These are phyloP conservation scores for Physcomitrium patens DNA, from an alignment of 225 moss, liverwort and hornwort species.

Conservation along the genomic window DNA sequence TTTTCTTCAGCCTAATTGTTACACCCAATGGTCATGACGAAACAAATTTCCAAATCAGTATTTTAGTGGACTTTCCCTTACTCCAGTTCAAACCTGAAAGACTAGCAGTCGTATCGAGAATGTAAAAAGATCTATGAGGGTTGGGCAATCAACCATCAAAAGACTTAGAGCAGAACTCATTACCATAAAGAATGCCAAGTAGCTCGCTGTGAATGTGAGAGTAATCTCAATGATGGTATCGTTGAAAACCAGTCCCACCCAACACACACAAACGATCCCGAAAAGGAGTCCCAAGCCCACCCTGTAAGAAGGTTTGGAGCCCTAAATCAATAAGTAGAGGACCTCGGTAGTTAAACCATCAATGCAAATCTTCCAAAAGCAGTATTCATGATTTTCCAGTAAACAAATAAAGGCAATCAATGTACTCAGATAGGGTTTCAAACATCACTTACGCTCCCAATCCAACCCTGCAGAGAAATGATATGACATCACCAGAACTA, in stretches of 20 bases:
- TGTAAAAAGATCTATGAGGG: conserved; percentile 1
- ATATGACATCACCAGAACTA: conserved; percentile 55
- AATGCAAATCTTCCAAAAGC: conserved; percentile 24
- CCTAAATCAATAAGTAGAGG: conserved; percentile 16
- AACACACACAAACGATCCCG: conserved; percentile 57
- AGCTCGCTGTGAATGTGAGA: conserved; percentile 71
- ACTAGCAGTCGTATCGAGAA: background rate
- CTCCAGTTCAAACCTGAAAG: background rate
- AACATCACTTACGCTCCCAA: conserved; percentile 79
- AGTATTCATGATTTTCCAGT: background rate
- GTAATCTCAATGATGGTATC: conserved; percentile 72
- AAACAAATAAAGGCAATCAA: background rate
- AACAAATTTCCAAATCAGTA: background rate
- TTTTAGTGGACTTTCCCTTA: background rate
- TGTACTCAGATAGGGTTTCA: background rate
- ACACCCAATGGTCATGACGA: background rate
- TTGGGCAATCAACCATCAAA: conserved; percentile 1
- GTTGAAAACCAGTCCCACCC: conserved; percentile 71
- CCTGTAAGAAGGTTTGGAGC: conserved; percentile 42
- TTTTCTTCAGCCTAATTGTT: conserved; percentile 64
- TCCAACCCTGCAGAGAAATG: conserved; percentile 67
- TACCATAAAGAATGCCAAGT: conserved; percentile 79
- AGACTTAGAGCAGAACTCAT: conserved; percentile 16
- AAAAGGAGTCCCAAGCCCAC: conserved; percentile 57
- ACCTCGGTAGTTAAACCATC: conserved; percentile 6